phyloP scores from a whole-genome alignment of 768 basidiomycete genomes.

The Boletus insuetus region DNA sequence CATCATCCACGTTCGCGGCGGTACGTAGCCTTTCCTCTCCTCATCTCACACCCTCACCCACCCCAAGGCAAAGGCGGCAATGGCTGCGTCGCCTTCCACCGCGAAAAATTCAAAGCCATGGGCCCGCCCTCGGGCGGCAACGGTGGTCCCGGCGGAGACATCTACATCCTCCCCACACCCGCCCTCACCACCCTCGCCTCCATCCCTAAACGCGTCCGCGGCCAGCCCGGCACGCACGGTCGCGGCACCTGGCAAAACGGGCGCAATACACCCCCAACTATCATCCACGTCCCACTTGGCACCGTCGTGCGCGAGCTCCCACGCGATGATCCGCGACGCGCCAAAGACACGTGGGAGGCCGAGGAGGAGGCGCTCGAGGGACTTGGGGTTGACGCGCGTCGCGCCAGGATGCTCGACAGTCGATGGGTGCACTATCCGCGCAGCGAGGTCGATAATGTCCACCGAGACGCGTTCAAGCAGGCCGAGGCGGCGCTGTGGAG shows the following conservation, averaged over 20 bases:
- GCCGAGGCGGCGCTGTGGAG: slow-evolving; percentile 61
- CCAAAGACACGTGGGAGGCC: slow-evolving; percentile 68
- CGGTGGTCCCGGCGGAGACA: slow-evolving; percentile 85
- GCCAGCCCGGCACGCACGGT: slow-evolving; percentile 65
- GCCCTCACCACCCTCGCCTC: slow-evolving; percentile 75
- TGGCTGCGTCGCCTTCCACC: slow-evolving; percentile 91
- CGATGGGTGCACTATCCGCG: slow-evolving; percentile 84
- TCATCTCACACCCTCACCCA: background rate
- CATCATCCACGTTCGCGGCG: slow-evolving; percentile 73
- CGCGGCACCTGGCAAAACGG: slow-evolving; percentile 89
- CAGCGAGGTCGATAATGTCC: slow-evolving; percentile 57
- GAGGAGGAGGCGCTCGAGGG: slow-evolving; percentile 59
- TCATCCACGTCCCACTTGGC: slow-evolving; percentile 84
- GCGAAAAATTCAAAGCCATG: slow-evolving; percentile 79
- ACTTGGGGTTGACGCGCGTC: slow-evolving; percentile 44
- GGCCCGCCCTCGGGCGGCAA: slow-evolving; percentile 94
- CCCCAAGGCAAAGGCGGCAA: slow-evolving; percentile 77
- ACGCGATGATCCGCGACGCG: slow-evolving; percentile 60
- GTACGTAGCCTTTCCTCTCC: slow-evolving; percentile 37
- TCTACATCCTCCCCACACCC: slow-evolving; percentile 79
- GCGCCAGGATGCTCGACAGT: slow-evolving; percentile 57
- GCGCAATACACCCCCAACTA: slow-evolving; percentile 61
- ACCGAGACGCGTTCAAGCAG: slow-evolving; percentile 65
- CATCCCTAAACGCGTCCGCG: slow-evolving; percentile 66
- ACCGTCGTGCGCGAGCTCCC: slow-evolving; percentile 82